phyloP scores from a whole-genome alignment of 306 rosid species.

The Medicago lupulina region DNA sequence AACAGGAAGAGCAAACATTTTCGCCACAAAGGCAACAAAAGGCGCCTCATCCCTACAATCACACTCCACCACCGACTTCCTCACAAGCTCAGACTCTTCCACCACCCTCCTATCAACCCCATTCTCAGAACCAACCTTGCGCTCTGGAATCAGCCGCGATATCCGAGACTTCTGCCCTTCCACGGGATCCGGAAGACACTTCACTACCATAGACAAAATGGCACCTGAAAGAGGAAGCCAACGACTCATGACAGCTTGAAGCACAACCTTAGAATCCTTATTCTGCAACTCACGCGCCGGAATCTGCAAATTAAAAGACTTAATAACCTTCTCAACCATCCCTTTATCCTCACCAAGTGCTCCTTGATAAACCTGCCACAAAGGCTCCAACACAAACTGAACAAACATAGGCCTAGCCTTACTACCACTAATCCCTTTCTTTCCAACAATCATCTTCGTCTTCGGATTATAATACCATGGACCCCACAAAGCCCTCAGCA shows the following conservation, averaged over 20 bases:
- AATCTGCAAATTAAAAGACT: constrained; percentile 64
- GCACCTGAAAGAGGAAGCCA: constrained; percentile 87
- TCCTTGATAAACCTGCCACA: constrained; percentile 81
- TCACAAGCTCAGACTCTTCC: constrained; percentile 26
- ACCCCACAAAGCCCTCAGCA: constrained; percentile 82
- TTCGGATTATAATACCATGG: constrained; percentile 64
- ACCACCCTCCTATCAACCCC: constrained; percentile 32
- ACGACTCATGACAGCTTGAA: constrained; percentile 80
- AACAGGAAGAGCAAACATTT: constrained; percentile 87
- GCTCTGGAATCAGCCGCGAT: constrained; percentile 67
- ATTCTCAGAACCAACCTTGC: constrained; percentile 41
- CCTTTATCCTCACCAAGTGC: constrained; percentile 59
- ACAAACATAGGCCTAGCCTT: constrained; percentile 86
- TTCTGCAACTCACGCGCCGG: constrained; percentile 75
- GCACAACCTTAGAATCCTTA: constrained; percentile 75
- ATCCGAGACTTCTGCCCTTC: constrained; percentile 69
- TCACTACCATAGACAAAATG: constrained; percentile 72
- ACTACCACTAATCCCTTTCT: constrained; percentile 63
- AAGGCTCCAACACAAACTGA: constrained; percentile 82
- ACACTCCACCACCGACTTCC: constrained; percentile 45
- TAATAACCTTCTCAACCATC: constrained; percentile 69
- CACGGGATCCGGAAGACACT: constrained; percentile 73
- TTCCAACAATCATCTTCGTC: constrained; percentile 81
- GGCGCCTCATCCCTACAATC: constrained; percentile 75
- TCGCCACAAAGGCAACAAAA: constrained; percentile 84